These are phyloP conservation scores for Nicotiana noctiflora DNA, from an alignment of 257 asterid genomes.

Conservation along the genomic window DNA sequence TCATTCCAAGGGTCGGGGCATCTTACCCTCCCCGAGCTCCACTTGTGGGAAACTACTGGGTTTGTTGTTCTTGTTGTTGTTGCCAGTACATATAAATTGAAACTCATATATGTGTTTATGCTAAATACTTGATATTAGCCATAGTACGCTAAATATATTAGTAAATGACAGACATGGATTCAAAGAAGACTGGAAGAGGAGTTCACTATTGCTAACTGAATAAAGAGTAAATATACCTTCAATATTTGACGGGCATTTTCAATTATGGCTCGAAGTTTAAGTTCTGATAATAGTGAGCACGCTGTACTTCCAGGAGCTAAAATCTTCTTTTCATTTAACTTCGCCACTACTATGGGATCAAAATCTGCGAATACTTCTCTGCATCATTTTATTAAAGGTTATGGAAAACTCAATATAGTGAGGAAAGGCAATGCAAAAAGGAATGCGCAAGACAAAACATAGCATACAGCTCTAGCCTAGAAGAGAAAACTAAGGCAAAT, in stretches of 20 bases:
- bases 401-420: neutral
- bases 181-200: neutral
- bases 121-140: neutral
- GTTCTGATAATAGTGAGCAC: too few species aligned
- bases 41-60: too few species aligned
- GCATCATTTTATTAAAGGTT: conserved; percentile 19
- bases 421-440: neutral
- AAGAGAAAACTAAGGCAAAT: neutral
- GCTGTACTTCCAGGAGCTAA: conserved; percentile 57
- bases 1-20: too few species aligned
- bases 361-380: conserved; percentile 85
- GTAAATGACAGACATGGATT: neutral
- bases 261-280: too few species aligned
- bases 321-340: conserved; percentile 82
- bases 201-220: neutral
- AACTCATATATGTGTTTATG: neutral
- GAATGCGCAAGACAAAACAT: neutral
- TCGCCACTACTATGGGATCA: conserved; percentile 78
- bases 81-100: neutral
- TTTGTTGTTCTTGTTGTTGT: too few species aligned
- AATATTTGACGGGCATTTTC: conserved; percentile 86
- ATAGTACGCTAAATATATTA: neutral
- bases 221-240: conserved; percentile 34
- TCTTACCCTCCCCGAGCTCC: too few species aligned
- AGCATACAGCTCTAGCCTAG: neutral